phyloP scores from a whole-genome alignment of 2,329 filamentous ascomycete species.

The Lasiodiplodia sp. region DNA sequence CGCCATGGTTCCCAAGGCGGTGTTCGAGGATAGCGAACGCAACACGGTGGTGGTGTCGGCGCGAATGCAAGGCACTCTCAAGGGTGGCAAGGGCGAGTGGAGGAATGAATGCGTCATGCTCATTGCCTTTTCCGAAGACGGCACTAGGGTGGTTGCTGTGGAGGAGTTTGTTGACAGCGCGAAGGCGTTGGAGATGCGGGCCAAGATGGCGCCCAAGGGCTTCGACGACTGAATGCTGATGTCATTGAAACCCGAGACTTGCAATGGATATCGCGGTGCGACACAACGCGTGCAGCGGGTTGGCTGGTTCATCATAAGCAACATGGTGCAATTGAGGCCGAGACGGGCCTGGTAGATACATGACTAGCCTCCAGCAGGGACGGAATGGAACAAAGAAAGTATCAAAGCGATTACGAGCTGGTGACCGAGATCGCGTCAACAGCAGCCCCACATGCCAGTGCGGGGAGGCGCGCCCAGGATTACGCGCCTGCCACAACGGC shows the following conservation, averaged over 20 bases:
- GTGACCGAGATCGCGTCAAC: not conserved
- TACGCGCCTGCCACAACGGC: not conserved
- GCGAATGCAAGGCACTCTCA: conserved; percentile 41
- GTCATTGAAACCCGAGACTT: not conserved
- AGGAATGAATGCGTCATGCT: conserved; percentile 36
- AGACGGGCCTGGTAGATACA: not conserved
- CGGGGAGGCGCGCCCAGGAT: not conserved
- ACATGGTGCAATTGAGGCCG: not conserved
- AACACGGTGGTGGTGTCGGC: conserved; percentile 50
- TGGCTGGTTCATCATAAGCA: not conserved
- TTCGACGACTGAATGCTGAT: conserved; percentile 12
- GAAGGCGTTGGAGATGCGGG: conserved; percentile 42
- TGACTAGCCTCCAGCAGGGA: not conserved
- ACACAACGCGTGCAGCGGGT: not conserved
- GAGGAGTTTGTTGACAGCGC: conserved; percentile 54
- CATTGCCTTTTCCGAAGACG: conserved; percentile 32
- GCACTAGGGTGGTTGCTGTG: conserved; percentile 35
- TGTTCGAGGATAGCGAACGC: conserved; percentile 43
- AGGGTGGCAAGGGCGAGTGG: conserved; percentile 35
- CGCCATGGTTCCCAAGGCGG: conserved; percentile 46
- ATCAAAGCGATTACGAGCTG: not conserved
- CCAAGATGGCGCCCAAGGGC: conserved; percentile 42
- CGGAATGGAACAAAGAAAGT: not conserved
- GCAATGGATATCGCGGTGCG: not conserved
- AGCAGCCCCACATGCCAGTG: not conserved